Evolutionary conservation across 371 early-diverging fungal species (phyloP).

Genomic region (Chytridium lagenaria): DNA sequence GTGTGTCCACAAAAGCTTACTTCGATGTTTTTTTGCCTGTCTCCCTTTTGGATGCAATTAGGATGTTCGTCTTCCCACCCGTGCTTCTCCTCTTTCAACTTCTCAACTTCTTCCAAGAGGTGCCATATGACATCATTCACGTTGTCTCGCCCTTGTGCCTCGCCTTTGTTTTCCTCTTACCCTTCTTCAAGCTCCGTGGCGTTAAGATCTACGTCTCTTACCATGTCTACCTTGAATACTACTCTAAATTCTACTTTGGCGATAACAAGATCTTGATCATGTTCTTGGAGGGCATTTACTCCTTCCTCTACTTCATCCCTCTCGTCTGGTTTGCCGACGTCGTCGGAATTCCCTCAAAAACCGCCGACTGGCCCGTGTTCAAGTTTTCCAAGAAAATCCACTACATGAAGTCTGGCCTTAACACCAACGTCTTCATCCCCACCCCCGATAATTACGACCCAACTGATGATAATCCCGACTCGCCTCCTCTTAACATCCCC

Average conservation of each 20-base stretch:
- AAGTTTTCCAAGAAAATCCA: slow-evolving; percentile 50
- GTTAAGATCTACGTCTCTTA: slow-evolving; percentile 58
- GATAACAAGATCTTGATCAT: slow-evolving; percentile 38
- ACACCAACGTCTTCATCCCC: slow-evolving; percentile 49
- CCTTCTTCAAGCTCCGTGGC: slow-evolving; percentile 47
- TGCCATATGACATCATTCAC: slow-evolving; percentile 55
- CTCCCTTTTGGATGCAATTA: not conserved
- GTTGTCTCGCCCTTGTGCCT: slow-evolving; percentile 49
- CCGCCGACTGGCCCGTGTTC: slow-evolving; percentile 54
- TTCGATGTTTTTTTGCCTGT: not conserved
- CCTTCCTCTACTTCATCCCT: slow-evolving; percentile 48
- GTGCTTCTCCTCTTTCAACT: slow-evolving; percentile 44
- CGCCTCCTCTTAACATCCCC: slow-evolving; percentile 25
- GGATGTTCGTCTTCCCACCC: slow-evolving; percentile 55
- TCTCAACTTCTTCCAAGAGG: slow-evolving; percentile 42
- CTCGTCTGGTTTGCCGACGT: slow-evolving; percentile 49
- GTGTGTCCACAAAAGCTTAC: not conserved
- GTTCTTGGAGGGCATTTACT: slow-evolving; percentile 43
- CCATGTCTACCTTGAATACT: slow-evolving; percentile 57
- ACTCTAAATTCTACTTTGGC: slow-evolving; percentile 49
- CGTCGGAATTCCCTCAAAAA: slow-evolving; percentile 54
- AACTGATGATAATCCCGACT: slow-evolving; percentile 28
- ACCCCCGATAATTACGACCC: slow-evolving; percentile 27
- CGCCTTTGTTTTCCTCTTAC: slow-evolving; percentile 44
- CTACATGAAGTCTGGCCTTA: slow-evolving; percentile 53